Percentiles rank a stretch among this genome's conserved stretches.
Conservation (phyloP, 2,329 filamentous ascomycete genomes). For the Scopulariopsis brevicaulis region DNA sequence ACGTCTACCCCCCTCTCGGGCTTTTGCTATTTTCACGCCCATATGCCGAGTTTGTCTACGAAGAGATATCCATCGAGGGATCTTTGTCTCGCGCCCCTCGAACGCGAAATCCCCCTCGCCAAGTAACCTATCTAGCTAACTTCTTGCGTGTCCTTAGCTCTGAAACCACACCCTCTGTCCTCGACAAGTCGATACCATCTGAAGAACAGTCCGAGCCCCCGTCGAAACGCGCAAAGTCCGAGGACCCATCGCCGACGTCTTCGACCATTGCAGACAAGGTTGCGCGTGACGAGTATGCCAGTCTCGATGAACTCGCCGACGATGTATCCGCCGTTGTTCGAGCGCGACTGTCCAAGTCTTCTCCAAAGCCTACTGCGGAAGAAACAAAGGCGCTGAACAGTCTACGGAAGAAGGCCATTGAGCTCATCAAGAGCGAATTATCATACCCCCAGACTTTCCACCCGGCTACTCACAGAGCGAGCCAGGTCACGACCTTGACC, state of each 20-base stretch:
- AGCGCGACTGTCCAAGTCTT: slow-evolving; percentile 30
- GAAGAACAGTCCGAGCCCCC: slow-evolving; percentile 34
- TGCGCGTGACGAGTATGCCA: slow-evolving; percentile 37
- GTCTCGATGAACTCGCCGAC: slow-evolving; percentile 53
- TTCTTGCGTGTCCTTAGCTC: slow-evolving; percentile 34
- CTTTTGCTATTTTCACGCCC: neutral
- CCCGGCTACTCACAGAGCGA: slow-evolving; percentile 18
- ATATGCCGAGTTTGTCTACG: neutral
- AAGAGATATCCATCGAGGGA: neutral
- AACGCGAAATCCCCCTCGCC: neutral
- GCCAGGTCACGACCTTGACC: slow-evolving; percentile 24
- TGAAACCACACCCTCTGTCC: slow-evolving; percentile 32
- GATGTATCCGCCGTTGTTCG: slow-evolving; percentile 40
- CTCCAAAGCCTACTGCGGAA: neutral
- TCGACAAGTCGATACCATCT: neutral
- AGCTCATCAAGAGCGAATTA: slow-evolving; percentile 50
- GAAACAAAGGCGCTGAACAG: slow-evolving; percentile 1
- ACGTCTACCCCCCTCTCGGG: neutral
- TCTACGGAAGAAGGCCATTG: slow-evolving; percentile 39
- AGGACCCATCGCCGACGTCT: slow-evolving; percentile 24
- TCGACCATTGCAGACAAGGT: slow-evolving; percentile 43
- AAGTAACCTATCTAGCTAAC: neutral
- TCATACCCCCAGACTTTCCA: slow-evolving; percentile 25
- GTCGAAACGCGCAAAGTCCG: slow-evolving; percentile 49
- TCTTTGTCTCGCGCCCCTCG: neutral